Percentiles rank a stretch among this genome's conserved stretches.
Conservation (phyloP, 495 filamentous ascomycete genomes). For the Aspergillus diversus region DNA sequence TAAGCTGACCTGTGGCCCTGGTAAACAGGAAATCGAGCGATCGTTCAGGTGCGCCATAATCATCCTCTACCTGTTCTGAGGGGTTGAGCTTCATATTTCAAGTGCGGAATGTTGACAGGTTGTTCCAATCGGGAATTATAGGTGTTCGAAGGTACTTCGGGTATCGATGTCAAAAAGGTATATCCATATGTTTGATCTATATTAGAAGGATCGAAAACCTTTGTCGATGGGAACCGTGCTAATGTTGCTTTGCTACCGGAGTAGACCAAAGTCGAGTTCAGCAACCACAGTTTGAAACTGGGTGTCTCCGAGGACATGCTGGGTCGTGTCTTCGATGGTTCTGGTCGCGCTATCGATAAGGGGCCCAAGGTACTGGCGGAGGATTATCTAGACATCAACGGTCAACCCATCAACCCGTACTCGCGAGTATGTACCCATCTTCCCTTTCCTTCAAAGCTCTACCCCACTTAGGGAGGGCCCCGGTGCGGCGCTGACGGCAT, state of each 20-base stretch:
- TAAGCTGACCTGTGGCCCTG: constrained; percentile 20
- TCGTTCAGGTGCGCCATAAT: constrained; percentile 72
- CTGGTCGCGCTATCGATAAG: constrained; percentile 96
- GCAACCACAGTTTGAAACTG: constrained; percentile 93
- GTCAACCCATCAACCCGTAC: constrained; percentile 98
- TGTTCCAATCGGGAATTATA: constrained; percentile 40
- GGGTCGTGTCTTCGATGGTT: constrained; percentile 98
- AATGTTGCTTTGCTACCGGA: background rate
- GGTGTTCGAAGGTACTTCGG: constrained; percentile 97
- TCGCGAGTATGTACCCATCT: constrained; percentile 67
- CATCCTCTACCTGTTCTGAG: too few species aligned
- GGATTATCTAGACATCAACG: constrained; percentile 98
- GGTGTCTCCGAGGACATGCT: constrained; percentile 99
- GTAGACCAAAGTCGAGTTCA: constrained; percentile 95
- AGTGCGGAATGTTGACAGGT: constrained; percentile 28
- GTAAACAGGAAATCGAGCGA: constrained; percentile 76
- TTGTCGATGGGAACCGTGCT: constrained; percentile 1
- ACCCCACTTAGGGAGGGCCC: background rate
- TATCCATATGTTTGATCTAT: background rate
- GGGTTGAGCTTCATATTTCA: too few species aligned
- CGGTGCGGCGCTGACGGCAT: constrained; percentile 26
- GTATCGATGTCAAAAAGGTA: constrained; percentile 98
- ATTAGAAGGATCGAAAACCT: background rate
- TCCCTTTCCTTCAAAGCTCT: background rate
- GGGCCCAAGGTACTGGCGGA: constrained; percentile 97